Evolutionary conservation across 441 rosid species (phyloP).

Genomic region (Jatropha podagrica): DNA sequence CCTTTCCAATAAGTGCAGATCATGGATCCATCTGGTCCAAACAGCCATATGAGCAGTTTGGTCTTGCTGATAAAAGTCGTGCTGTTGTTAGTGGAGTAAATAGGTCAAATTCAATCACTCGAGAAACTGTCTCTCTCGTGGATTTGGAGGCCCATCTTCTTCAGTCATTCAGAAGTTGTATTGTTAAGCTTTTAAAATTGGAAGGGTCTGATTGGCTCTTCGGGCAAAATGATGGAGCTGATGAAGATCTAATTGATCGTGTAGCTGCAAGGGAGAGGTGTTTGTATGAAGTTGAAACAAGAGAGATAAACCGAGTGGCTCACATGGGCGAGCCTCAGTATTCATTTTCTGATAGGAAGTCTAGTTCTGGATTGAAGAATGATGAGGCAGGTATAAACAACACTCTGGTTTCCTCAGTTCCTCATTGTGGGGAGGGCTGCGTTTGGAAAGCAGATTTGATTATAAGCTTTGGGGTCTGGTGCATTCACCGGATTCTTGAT

Average conservation of each 20-base stretch:
- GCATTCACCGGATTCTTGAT: slow-evolving; percentile 88
- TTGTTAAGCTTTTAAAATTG: slow-evolving; percentile 75
- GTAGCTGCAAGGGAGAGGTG: slow-evolving; percentile 92
- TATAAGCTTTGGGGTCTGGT: slow-evolving; percentile 96
- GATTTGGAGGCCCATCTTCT: slow-evolving; percentile 85
- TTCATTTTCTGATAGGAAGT: slow-evolving; percentile 37
- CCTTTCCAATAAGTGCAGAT: slow-evolving; percentile 37
- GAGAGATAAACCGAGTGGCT: slow-evolving; percentile 50
- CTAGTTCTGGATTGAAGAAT: slow-evolving; percentile 30
- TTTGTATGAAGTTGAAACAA: slow-evolving; percentile 69
- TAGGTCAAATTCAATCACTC: slow-evolving; percentile 42
- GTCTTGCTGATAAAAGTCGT: slow-evolving; percentile 62
- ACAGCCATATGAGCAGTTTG: slow-evolving; percentile 98
- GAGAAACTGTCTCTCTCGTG: slow-evolving; percentile 41
- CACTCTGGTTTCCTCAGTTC: slow-evolving; percentile 60
- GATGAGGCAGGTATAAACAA: slow-evolving; percentile 31
- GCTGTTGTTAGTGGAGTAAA: slow-evolving; percentile 50
- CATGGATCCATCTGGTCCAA: slow-evolving; percentile 89
- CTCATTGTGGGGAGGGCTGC: slow-evolving; percentile 94
- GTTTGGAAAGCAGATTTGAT: slow-evolving; percentile 78
- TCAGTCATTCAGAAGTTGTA: slow-evolving; percentile 71
- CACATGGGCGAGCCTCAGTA: slow-evolving; percentile 49
- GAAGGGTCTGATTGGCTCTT: slow-evolving; percentile 98
- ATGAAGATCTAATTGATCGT: slow-evolving; percentile 82
- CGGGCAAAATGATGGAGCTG: slow-evolving; percentile 79